A percentile compares a stretch with the other conserved stretches of the same genome.
Evolutionary conservation across 2,329 filamentous ascomycete genomes (phyloP).

Genomic region (Epichloe amarillans): DNA sequence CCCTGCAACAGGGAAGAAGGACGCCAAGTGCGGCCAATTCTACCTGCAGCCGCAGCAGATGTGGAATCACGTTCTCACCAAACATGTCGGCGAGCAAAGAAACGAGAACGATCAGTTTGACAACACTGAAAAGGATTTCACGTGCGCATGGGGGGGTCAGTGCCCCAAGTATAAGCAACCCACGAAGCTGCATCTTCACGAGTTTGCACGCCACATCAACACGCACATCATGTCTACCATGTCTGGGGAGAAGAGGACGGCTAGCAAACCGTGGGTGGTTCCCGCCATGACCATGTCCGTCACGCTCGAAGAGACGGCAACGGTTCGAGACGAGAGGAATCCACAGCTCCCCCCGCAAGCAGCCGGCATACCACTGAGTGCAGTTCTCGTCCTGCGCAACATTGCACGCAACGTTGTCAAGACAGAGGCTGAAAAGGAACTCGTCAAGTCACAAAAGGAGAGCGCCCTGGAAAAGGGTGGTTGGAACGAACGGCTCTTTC

Average conservation of each 20-base stretch:
- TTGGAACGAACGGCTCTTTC: constrained; percentile 57
- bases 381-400: constrained; percentile 65
- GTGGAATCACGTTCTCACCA: constrained; percentile 56
- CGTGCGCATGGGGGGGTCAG: constrained; percentile 58
- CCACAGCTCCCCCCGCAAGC: constrained; percentile 49
- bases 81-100: constrained; percentile 47
- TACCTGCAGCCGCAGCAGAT: constrained; percentile 51
- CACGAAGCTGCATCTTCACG: constrained; percentile 31
- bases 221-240: constrained; percentile 44
- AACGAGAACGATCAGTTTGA: constrained; percentile 43
- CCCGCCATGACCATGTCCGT: constrained; percentile 43
- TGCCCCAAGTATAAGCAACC: constrained; percentile 44
- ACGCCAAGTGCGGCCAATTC: constrained; percentile 43
- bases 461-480: constrained; percentile 33
- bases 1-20: constrained; percentile 21
- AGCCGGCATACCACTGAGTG: constrained; percentile 65
- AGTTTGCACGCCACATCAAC: constrained; percentile 52
- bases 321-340: constrained; percentile 43
- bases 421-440: constrained; percentile 43
- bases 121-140: constrained; percentile 38
- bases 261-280: constrained; percentile 30
- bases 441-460: constrained; percentile 34
- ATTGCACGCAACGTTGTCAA: constrained; percentile 55
- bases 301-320: constrained; percentile 41
- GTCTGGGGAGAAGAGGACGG: constrained; percentile 8